These are phyloP conservation scores for Botryotinia convoluta DNA, from an alignment of 2,329 filamentous ascomycete genomes.

Conservation along the genomic window DNA sequence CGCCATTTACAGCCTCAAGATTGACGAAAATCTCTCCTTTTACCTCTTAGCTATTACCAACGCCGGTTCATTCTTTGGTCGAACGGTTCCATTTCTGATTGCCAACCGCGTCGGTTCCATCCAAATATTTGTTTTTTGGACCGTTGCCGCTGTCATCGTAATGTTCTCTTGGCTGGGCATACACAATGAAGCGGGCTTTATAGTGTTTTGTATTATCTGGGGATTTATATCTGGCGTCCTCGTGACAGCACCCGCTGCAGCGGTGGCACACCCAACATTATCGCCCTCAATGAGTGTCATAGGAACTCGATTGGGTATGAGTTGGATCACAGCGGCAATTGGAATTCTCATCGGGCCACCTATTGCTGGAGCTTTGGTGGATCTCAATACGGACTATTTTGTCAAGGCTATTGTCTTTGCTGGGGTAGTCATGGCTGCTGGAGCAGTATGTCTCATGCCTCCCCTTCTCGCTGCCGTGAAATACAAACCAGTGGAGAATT, in stretches of 20 bases:
- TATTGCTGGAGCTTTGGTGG: slow-evolving; percentile 21
- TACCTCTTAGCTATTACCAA: slow-evolving; percentile 54
- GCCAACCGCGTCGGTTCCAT: slow-evolving; percentile 47
- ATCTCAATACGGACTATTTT: not conserved
- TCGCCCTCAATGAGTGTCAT: slow-evolving; percentile 14
- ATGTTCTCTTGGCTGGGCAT: slow-evolving; percentile 45
- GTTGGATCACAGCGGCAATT: slow-evolving; percentile 14
- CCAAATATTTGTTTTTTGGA: slow-evolving; percentile 40
- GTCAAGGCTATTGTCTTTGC: slow-evolving; percentile 6
- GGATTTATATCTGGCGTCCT: slow-evolving; percentile 68
- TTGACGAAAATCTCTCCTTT: slow-evolving; percentile 45
- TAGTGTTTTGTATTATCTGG: slow-evolving; percentile 72
- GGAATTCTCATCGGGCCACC: slow-evolving; percentile 22
- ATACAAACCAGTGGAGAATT: not conserved
- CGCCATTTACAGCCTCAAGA: slow-evolving; percentile 44
- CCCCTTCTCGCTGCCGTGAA: not conserved
- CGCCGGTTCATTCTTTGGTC: slow-evolving; percentile 48
- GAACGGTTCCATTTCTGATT: slow-evolving; percentile 49
- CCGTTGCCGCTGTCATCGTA: slow-evolving; percentile 26
- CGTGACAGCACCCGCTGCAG: slow-evolving; percentile 7
- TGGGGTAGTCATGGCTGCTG: slow-evolving; percentile 10
- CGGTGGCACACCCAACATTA: slow-evolving; percentile 15
- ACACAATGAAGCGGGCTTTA: slow-evolving; percentile 55
- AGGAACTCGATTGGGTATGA: slow-evolving; percentile 23
- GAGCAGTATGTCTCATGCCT: not conserved